Evolutionary conservation across 495 filamentous ascomycete species (phyloP).

Genomic region (Neurospora intermedia): DNA sequence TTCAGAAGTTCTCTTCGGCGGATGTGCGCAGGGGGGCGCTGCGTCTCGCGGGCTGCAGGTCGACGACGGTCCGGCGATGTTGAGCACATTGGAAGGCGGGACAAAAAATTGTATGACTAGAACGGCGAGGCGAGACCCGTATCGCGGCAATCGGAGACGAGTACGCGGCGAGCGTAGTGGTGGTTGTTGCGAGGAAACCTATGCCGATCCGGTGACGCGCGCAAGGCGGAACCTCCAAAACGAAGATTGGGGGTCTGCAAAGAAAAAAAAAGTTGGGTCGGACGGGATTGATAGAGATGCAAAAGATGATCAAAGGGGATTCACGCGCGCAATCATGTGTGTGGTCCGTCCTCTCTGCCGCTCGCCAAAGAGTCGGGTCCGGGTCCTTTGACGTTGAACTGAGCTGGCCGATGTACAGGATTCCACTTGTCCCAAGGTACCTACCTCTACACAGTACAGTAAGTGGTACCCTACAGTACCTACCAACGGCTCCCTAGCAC

Average conservation of each 20-base stretch:
- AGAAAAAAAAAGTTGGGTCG: neutral
- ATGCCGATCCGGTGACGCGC: neutral
- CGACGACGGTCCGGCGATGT: conserved; percentile 7
- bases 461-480: too few species aligned
- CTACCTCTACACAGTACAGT: too few species aligned
- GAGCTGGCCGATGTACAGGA: too few species aligned
- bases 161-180: neutral
- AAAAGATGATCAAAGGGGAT: neutral
- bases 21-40: conserved; percentile 15
- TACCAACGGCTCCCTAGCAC: neutral
- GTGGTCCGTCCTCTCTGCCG: neutral
- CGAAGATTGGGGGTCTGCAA: neutral
- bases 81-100: conserved; percentile 20
- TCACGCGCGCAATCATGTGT: neutral
- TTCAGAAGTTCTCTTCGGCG: conserved; percentile 5
- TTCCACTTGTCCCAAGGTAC: too few species aligned
- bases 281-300: neutral
- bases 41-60: conserved; percentile 17
- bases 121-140: neutral
- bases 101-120: neutral
- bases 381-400: conserved; percentile 2
- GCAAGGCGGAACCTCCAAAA: neutral
- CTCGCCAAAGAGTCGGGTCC: neutral
- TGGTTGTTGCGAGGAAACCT: neutral
- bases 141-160: neutral